These are phyloP conservation scores for Rhynchosporium graminicola DNA, from an alignment of 2,329 filamentous ascomycete genomes.

Conservation along the genomic window DNA sequence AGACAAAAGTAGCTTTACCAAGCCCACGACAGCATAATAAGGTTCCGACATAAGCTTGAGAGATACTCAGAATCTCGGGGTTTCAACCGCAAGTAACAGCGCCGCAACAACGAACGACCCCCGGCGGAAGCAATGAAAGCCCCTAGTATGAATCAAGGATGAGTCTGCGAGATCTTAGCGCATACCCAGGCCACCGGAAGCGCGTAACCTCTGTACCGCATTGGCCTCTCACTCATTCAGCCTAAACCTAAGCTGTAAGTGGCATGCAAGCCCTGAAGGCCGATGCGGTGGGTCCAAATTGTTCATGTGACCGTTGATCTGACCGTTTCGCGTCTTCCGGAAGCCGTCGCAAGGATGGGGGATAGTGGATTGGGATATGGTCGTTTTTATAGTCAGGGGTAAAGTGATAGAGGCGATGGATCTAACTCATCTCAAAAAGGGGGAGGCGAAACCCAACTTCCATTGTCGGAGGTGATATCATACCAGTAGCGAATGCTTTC, in stretches of 20 bases:
- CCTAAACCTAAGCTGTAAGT: too few species aligned
- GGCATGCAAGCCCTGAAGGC: too few species aligned
- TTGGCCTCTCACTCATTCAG: too few species aligned
- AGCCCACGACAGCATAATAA: too few species aligned
- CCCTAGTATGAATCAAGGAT: neutral
- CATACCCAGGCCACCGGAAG: conserved; percentile 8
- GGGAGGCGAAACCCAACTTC: neutral
- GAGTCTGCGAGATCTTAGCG: neutral
- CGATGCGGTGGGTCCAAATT: neutral
- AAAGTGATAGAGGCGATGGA: neutral
- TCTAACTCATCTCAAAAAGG: neutral
- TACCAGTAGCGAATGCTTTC: too few species aligned
- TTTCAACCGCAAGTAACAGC: too few species aligned
- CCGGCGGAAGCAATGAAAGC: neutral
- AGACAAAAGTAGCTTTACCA: too few species aligned
- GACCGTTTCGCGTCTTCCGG: conserved; percentile 1
- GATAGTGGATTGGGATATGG: neutral
- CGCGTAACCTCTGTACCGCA: neutral
- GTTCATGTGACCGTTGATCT: conserved; percentile 5
- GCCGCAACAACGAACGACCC: neutral
- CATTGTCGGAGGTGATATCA: neutral
- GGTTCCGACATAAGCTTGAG: too few species aligned
- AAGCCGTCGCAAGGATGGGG: conserved; percentile 2
- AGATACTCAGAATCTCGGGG: too few species aligned
- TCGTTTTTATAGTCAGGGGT: conserved; percentile 1